Evolutionary conservation across 83 land plant species (phyloP), one percentile per base, ranked within the genome.

Genomic region (Picea engelmannii): DNA sequence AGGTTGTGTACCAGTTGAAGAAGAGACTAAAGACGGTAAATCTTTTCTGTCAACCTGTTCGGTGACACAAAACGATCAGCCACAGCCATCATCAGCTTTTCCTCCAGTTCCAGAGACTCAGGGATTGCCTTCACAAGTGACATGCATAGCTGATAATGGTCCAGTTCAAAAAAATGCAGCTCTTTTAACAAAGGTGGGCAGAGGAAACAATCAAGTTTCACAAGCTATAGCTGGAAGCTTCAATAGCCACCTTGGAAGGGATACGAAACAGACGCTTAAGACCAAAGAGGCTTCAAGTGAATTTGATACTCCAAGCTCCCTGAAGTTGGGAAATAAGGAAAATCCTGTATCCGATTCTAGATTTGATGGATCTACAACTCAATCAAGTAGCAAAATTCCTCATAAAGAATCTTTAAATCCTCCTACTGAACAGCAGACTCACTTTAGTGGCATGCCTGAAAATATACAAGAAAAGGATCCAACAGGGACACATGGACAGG

Each of bases 361-460:
- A 25, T 24, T 59, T 58, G 63, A 59, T 1, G 79, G 40, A 77
- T 20, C 79, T 77, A 24, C 31, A 25, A 16, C 20, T 25, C 63
- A 59, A 60, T 77, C 40, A n/a, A 60, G 42, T 31, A 6, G 23
- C n/a, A 6, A 24, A 25, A 77, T 23, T 6, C 40, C 55, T 44
- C 52, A 10, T 47, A 73, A 73, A 10, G 76, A 44, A 23, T 13
- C 76, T 44, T 18, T 73, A 6, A 47, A 44, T 20, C 55, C 76
- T 44, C 76, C 23, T 20, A 73, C 58, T 44, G 55, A 18, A 58
- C 25, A 44, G 24, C 55, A 73, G 76, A 73, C 76, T 44, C 5
- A 73, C 58, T 47, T 73, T 58, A 73, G 76, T 44, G 10, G 76
- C 47, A 73, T 42, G 25, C 76, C 76, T 40, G 76, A 47, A 73